A percentile compares a stretch with the other conserved stretches of the same genome.
Conservation (phyloP, 2,329 filamentous ascomycete genomes). For the Hymenoscyphus albidus region DNA sequence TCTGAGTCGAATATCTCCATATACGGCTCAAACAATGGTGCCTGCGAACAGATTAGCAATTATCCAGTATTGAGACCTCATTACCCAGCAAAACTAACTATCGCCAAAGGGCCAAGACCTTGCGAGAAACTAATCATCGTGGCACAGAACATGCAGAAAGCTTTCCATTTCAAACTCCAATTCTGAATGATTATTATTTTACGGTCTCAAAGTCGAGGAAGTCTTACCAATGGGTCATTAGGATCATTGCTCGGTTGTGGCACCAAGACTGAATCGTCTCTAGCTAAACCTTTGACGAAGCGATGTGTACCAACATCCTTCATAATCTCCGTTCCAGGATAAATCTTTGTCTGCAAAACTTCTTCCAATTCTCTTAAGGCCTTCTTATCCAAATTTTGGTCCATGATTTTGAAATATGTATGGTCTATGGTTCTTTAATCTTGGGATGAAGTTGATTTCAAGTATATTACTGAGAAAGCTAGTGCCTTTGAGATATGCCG, state of each 20-base stretch:
- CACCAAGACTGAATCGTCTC: conserved; percentile 43
- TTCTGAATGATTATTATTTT: conserved; percentile 28
- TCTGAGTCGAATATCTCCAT: conserved; percentile 52
- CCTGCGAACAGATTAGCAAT: conserved; percentile 7
- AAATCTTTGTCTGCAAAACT: conserved; percentile 32
- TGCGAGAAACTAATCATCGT: conserved; percentile 41
- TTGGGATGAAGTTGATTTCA: no score
- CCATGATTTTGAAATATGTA: conserved; percentile 16
- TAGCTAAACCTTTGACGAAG: conserved; percentile 53
- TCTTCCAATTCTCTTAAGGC: conserved; percentile 29
- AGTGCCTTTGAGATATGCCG: no score
- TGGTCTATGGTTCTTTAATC: background rate
- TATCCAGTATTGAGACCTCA: background rate
- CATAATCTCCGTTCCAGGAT: conserved; percentile 39
- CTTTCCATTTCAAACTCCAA: conserved; percentile 47
- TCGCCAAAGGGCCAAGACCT: conserved; percentile 42
- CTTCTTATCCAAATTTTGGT: conserved; percentile 29
- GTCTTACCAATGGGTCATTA: conserved; percentile 43
- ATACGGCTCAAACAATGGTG: conserved; percentile 56
- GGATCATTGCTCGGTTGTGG: conserved; percentile 45
- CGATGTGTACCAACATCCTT: conserved; percentile 56
- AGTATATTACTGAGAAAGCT: no score
- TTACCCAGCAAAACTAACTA: conserved; percentile 25
- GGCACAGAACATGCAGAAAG: conserved; percentile 33
- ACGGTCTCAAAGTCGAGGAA: background rate